These are phyloP conservation scores for Viola pubescens DNA, from an alignment of 441 rosid species.

Conservation along the genomic window DNA sequence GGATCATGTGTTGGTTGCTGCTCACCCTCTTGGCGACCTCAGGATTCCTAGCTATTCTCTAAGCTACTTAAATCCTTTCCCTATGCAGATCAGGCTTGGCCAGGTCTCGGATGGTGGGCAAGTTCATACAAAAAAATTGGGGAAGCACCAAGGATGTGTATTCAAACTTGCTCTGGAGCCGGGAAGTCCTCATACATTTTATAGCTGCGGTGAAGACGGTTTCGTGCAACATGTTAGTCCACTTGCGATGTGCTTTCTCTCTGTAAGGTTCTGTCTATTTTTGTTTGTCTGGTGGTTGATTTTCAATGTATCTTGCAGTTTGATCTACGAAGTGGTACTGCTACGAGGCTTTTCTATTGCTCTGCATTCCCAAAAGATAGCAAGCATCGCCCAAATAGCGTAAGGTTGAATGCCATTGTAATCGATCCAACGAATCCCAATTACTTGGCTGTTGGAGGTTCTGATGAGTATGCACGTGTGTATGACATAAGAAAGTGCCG, in stretches of 20 bases:
- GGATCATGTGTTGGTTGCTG: too few relatives aligned
- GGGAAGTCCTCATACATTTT: constrained; percentile 58
- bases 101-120: constrained; percentile 42
- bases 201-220: constrained; percentile 77
- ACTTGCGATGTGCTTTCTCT: constrained; percentile 11
- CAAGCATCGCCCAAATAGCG: constrained; percentile 30
- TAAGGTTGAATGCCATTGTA: constrained; percentile 43
- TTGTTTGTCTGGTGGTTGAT: constrained; percentile 8
- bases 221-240: constrained; percentile 59
- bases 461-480: constrained; percentile 51
- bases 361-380: constrained; percentile 31
- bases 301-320: constrained; percentile 34
- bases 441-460: constrained; percentile 55
- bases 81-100: constrained; percentile 54
- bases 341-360: constrained; percentile 43
- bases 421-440: constrained; percentile 56
- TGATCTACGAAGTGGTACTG: constrained; percentile 47
- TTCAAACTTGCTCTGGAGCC: constrained; percentile 59
- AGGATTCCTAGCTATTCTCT: too few relatives aligned
- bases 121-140: constrained; percentile 42
- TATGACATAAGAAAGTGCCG: constrained; percentile 49
- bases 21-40: too few relatives aligned
- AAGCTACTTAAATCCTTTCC: neutral
- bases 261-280: neutral
- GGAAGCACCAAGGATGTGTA: constrained; percentile 49